These are phyloP conservation scores for Teratosphaeria nubilosa DNA, from an alignment of 2,329 filamentous ascomycete genomes.

Conservation along the genomic window DNA sequence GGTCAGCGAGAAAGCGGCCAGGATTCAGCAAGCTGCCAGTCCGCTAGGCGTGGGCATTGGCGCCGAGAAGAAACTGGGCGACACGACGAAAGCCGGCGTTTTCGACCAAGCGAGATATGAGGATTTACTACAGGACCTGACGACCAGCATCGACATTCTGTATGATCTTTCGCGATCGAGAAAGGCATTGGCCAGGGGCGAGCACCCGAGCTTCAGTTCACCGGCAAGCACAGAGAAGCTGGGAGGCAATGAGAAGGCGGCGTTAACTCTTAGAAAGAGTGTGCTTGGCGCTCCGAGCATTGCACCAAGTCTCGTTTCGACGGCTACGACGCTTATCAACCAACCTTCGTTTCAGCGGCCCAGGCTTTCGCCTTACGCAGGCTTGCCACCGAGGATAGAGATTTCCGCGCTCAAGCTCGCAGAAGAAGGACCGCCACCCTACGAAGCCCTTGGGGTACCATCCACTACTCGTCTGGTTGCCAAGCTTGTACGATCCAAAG, in stretches of 20 bases:
- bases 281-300: constrained; percentile 9
- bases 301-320: constrained; percentile 26
- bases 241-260: constrained; percentile 7
- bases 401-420: constrained; percentile 33
- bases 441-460: constrained; percentile 36
- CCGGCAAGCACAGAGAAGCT: constrained; percentile 4
- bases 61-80: constrained; percentile 21
- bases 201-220: constrained; percentile 24
- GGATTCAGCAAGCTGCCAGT: constrained; percentile 46
- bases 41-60: constrained; percentile 14
- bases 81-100: constrained; percentile 37
- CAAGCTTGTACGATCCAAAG: constrained; percentile 23
- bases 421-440: constrained; percentile 39
- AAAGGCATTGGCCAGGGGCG: constrained; percentile 31
- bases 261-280: constrained; percentile 5
- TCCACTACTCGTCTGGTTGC: constrained; percentile 36
- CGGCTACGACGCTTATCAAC: constrained; percentile 36
- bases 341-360: constrained; percentile 19
- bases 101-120: constrained; percentile 61
- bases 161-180: constrained; percentile 65
- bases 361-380: constrained; percentile 22
- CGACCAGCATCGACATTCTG: constrained; percentile 67
- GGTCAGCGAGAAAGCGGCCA: constrained; percentile 65
- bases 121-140: constrained; percentile 63
- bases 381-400: constrained; percentile 36